These are phyloP conservation scores for Pythium coloratum DNA, from an alignment of 352 stramenopile genomes.

Conservation along the genomic window DNA sequence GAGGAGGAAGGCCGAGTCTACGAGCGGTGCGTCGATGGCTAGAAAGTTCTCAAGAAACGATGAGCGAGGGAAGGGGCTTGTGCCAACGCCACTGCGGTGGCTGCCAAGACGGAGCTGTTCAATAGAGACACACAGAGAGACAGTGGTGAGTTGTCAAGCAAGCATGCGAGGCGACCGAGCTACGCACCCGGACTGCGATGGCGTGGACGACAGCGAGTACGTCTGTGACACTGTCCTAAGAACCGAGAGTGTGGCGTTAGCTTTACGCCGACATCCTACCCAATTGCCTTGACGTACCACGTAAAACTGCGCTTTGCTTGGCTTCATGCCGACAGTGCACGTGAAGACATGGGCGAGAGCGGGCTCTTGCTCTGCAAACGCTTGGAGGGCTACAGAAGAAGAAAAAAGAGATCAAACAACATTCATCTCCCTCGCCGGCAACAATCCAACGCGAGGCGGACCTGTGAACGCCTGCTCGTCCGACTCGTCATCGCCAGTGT, in stretches of 20 bases:
- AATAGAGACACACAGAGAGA: background rate
- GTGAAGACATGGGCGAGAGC: slow-evolving; percentile 80
- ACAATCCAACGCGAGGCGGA: slow-evolving; percentile 20
- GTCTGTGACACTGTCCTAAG: slow-evolving; percentile 54
- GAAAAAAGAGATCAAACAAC: no score
- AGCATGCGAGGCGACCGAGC: background rate
- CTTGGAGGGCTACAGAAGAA: slow-evolving; percentile 39
- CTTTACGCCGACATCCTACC: background rate
- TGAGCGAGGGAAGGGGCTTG: background rate
- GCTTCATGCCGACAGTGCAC: slow-evolving; percentile 97
- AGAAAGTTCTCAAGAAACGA: slow-evolving; percentile 17
- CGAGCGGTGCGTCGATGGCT: background rate
- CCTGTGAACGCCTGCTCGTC: slow-evolving; percentile 91
- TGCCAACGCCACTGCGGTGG: slow-evolving; percentile 1
- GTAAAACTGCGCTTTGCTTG: slow-evolving; percentile 94
- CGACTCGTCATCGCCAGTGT: slow-evolving; percentile 97
- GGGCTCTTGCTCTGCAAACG: slow-evolving; percentile 38
- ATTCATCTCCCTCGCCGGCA: no score
- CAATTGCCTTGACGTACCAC: slow-evolving; percentile 46
- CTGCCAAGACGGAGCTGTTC: slow-evolving; percentile 19
- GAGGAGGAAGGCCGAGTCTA: slow-evolving; percentile 17
- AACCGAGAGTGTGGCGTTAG: background rate
- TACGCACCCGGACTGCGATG: slow-evolving; percentile 47
- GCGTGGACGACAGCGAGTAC: slow-evolving; percentile 54
- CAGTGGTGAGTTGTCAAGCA: background rate